Conservation (phyloP, 352 stramenopile genomes). For the Pythium periplocum region DNA sequence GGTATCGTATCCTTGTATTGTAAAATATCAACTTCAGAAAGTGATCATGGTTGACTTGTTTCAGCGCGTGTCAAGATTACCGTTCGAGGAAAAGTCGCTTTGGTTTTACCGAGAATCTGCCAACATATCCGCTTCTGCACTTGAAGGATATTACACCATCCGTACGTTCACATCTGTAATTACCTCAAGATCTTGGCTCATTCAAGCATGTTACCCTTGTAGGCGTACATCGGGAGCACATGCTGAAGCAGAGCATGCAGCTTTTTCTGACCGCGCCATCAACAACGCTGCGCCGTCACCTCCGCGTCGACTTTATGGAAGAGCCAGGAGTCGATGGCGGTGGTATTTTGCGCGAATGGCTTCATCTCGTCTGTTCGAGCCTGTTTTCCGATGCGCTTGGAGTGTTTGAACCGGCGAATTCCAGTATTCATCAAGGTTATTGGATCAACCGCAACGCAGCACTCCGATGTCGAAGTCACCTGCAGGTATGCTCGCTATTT, state of each 20-base stretch:
- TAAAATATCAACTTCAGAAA: no score
- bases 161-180: slow-evolving; percentile 24
- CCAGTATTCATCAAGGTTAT: slow-evolving; percentile 42
- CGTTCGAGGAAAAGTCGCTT: slow-evolving; percentile 55
- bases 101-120: slow-evolving; percentile 69
- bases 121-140: slow-evolving; percentile 45
- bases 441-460: slow-evolving; percentile 45
- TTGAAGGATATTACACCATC: slow-evolving; percentile 59
- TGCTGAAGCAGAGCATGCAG: slow-evolving; percentile 65
- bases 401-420: slow-evolving; percentile 45
- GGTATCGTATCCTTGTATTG: no score
- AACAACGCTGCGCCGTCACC: slow-evolving; percentile 47
- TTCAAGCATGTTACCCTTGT: not conserved
- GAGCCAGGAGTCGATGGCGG: slow-evolving; percentile 73
- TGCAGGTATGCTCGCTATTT: slow-evolving; percentile 26
- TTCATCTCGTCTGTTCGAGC: slow-evolving; percentile 64
- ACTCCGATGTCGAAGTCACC: slow-evolving; percentile 21
- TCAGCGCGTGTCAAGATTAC: slow-evolving; percentile 32
- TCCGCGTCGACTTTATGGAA: slow-evolving; percentile 83
- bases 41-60: slow-evolving; percentile 1
- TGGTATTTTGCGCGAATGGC: slow-evolving; percentile 76
- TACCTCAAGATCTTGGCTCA: not conserved
- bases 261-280: slow-evolving; percentile 48
- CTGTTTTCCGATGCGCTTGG: slow-evolving; percentile 46
- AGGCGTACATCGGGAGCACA: slow-evolving; percentile 61